Conservation (phyloP, 192 early-diverging fungal genomes). For the Backusella morwellensis region DNA sequence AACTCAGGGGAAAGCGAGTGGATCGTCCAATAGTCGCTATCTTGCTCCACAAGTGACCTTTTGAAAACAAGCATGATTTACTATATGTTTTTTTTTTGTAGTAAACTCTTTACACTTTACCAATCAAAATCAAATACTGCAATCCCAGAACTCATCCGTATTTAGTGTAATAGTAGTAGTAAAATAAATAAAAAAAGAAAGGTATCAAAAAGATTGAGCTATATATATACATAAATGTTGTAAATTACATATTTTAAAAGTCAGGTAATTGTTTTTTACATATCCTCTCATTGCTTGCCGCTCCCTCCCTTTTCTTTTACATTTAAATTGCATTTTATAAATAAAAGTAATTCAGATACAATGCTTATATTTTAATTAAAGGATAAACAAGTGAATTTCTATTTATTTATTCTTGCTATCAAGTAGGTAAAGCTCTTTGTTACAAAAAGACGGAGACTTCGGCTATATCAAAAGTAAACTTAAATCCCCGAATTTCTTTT, state of each 20-base stretch:
- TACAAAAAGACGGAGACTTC: neutral
- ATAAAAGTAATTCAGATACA: neutral
- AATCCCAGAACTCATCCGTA: constrained; percentile 17
- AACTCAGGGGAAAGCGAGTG: constrained; percentile 32
- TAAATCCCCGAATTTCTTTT: neutral
- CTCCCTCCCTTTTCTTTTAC: neutral
- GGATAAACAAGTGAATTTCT: neutral
- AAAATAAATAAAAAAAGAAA: neutral
- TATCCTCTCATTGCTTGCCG: neutral
- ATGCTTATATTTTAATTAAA: neutral
- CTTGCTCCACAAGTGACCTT: constrained; percentile 63
- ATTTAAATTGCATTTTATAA: neutral
- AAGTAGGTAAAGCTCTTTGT: neutral
- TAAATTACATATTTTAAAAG: neutral
- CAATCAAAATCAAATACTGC: constrained; percentile 72
- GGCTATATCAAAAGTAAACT: neutral
- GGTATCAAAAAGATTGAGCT: neutral
- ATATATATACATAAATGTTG: neutral
- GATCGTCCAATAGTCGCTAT: constrained; percentile 56
- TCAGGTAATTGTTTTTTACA: neutral
- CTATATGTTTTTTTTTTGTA: neutral
- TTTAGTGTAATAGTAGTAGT: neutral
- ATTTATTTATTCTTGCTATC: neutral
- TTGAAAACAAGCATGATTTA: neutral
- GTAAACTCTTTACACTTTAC: constrained; percentile 28